Evolutionary conservation across 805 yeast species (phyloP).

Genomic region (Saccharomycopsis sp.): DNA sequence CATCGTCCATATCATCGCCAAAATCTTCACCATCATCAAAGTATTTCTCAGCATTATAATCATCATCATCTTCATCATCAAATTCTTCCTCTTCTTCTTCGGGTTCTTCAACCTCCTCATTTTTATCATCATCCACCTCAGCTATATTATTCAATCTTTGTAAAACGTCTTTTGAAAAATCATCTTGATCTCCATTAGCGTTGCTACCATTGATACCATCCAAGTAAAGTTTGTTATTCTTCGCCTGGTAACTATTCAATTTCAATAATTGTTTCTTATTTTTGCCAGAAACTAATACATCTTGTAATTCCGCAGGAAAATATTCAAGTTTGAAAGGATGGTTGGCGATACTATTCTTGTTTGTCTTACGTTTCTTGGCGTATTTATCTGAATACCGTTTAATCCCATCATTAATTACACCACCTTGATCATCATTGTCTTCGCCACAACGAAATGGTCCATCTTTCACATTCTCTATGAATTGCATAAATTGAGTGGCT

Average conservation of each 20-base stretch:
- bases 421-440: slow-evolving; percentile 30
- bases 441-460: slow-evolving; percentile 63
- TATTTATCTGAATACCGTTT: slow-evolving; percentile 79
- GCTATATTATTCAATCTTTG: slow-evolving; percentile 37
- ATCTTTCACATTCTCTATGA: slow-evolving; percentile 47
- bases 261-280: slow-evolving; percentile 39
- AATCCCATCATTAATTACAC: slow-evolving; percentile 55
- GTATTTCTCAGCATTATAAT: slow-evolving; percentile 73
- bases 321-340: slow-evolving; percentile 67
- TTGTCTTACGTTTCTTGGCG: slow-evolving; percentile 55
- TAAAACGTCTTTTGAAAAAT: slow-evolving; percentile 28
- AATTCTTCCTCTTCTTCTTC: slow-evolving; percentile 57
- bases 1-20: slow-evolving; percentile 49
- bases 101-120: slow-evolving; percentile 36
- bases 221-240: slow-evolving; percentile 27
- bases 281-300: slow-evolving; percentile 59
- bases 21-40: slow-evolving; percentile 57
- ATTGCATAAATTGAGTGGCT: slow-evolving; percentile 49
- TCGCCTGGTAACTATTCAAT: slow-evolving; percentile 25
- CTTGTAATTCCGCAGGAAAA: slow-evolving; percentile 72
- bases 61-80: slow-evolving; percentile 71
- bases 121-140: slow-evolving; percentile 34
- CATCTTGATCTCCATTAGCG: slow-evolving; percentile 22
- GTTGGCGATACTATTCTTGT: slow-evolving; percentile 63
- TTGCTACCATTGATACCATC: slow-evolving; percentile 28